Evolutionary conservation across 169 alveolate genomes (phyloP), one percentile per base, ranked within the genome.

Genomic region (Plasmodium ovale): DNA sequence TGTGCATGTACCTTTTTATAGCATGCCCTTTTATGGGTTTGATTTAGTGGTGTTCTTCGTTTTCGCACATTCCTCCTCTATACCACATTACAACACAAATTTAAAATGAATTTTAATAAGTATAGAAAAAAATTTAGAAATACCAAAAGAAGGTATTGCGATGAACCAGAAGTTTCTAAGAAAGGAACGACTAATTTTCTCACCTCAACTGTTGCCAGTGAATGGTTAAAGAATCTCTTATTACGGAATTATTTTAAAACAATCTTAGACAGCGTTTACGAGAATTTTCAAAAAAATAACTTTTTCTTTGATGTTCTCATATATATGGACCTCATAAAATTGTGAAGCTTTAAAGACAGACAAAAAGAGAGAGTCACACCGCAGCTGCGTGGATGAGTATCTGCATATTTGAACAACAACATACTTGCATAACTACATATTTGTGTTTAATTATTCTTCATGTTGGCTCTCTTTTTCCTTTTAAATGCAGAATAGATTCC

Each of bases 131-230:
- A 82, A 53, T 51, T 65, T 51, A 82, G 39, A 64, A 82, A 82
- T 60, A 82, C 90, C n/a, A 82, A 82, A 65, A 67, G 90, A 60
- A 33, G 62, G 54, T 65, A 64, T 56, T 82, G 90, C 42, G 68
- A 51, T 42, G 60, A 16, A 16, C 82, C 64, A 21, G 56, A 27
- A 58, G 58, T 25, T 65, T 37, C 16, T 27, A 49, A 51, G 7
- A 54, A 67, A 65, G 56, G 35, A 69, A 27, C 16, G 29, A 59
- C 47, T 1, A 56, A 35, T 64, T 14, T 49, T 19, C 35, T 51
- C 3, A 23, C 12, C 31, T n/a, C 27, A 25, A 12, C 23, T 51
- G 47, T 60, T 21, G 33, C 21, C 42, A 70, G 33, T 16, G 82
- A 64, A 16, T 47, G 51, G 31, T 82, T 82, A 65, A 82, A 27